These are phyloP conservation scores for Penicillium crustosum DNA, from an alignment of 2,329 filamentous ascomycete species.

Conservation along the genomic window DNA sequence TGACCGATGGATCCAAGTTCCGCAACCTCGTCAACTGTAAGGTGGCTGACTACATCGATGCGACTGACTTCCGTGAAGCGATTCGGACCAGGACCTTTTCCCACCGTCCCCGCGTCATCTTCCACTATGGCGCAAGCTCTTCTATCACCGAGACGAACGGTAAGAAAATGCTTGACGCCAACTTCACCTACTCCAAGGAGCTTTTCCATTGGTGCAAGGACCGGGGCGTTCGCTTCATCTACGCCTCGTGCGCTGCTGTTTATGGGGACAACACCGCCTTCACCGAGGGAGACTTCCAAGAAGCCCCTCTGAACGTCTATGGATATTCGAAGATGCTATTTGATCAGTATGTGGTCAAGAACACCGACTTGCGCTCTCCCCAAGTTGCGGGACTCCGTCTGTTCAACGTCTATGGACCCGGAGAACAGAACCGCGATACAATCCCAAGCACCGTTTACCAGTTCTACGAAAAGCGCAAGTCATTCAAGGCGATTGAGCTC, in stretches of 20 bases:
- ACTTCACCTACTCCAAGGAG: slow-evolving; percentile 10
- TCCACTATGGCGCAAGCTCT: not conserved
- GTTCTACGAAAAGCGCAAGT: slow-evolving; percentile 4
- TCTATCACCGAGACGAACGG: not conserved
- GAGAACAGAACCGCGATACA: not conserved
- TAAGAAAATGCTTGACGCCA: not conserved
- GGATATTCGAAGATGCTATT: slow-evolving; percentile 8
- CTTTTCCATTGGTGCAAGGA: slow-evolving; percentile 8
- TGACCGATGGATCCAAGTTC: slow-evolving; percentile 6
- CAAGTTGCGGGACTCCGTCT: slow-evolving; percentile 3
- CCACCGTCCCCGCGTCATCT: not conserved
- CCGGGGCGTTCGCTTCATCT: slow-evolving; percentile 1
- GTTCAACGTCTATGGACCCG: slow-evolving; percentile 7
- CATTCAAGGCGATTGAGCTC: slow-evolving; percentile 6
- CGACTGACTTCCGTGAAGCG: not conserved
- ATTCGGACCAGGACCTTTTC: not conserved
- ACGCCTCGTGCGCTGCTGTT: slow-evolving; percentile 1
- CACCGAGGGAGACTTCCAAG: not conserved
- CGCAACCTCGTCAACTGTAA: slow-evolving; percentile 1
- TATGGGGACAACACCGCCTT: not conserved
- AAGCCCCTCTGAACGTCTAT: not conserved
- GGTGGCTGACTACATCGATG: slow-evolving; percentile 1
- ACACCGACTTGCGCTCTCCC: not conserved
- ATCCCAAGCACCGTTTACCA: not conserved
- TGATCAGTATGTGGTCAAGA: slow-evolving; percentile 2